Base-by-base conservation (phyloP, 164 flowering plant genomes). In the Vitis rupestris region DNA sequence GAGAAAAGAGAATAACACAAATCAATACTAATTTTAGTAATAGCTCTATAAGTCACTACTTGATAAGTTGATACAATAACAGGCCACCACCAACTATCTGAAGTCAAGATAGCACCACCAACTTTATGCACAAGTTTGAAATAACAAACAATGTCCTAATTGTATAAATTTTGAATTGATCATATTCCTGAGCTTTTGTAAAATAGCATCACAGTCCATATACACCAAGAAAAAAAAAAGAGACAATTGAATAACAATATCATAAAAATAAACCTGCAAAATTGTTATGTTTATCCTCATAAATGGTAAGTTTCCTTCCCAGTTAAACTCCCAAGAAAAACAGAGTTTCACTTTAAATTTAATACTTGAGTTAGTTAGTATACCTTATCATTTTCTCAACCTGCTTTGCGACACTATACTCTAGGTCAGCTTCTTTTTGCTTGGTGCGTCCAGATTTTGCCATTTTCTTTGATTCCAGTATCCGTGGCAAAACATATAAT, bases 361-460 rank as follows among this genome's bases (percentile, higher is more conserved):
- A 37, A 37, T 37, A 37, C 7, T 37, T 37, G 44, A 37, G 7
- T 37, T 6, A 37, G 7, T 37, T 6, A 37, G 5, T 67, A 66
- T 86, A 95, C 99, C 98, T 84, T 73, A 96, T 80, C 98, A 96
- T 91, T 81, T 89, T 96, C 84, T 91, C 97, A 66, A 96, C 99
- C 81, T 96, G 99, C 84, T 96, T 96, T 66, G 99, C 98, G 67
- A 96, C 92, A 87, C 87, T 93, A 66, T 96, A 96, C 79, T 96
- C 99, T 74, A 96, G 76, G 78, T 96, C 98, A 47, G 99, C 97
- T 84, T 93, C 99, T 65, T 90, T 96, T 76, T 93, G 99, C 78
- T 88, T 96, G 50, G 94, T 77, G 16, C 97, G 93, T 59, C 99
- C 99, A 63, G 97, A 86, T 81, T 96, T 96, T 52, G 99, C 99